Evolutionary conservation across 1,139 yeast genomes (phyloP), one percentile per base, ranked within the genome.

Genomic region (Kurtzmaniella quercitrusa): DNA sequence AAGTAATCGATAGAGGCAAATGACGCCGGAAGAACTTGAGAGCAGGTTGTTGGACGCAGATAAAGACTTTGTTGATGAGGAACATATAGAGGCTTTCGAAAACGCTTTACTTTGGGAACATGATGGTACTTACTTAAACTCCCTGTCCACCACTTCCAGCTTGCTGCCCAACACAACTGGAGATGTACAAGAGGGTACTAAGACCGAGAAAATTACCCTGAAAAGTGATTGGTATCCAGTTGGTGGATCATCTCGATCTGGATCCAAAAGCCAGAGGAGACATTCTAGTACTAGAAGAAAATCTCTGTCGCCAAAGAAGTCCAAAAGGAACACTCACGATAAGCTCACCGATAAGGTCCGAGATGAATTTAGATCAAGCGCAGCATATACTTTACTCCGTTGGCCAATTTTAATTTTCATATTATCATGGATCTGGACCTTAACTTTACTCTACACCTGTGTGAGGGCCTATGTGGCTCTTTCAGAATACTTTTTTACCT

Each of bases 141-240:
- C 42, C n/a, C 36, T 30, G 38, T 44, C 38, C 30, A 38, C 43
- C 35, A 42, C 45, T 39, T 47, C 46, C 3, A 39, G 48, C n/a
- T n/a, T 37, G 12, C 40, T 28, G 45, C 23, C 14, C 20, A 14
- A 34, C 15, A n/a, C 15, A 19, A 34, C 37, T 20, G 18, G 16
- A 16, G 18, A 30, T 11, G 16, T 30, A 5, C 16, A 30, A 8
- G 18, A 14, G 8, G 18, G 18, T 12, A 36, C 42, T 20, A 52
- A 48, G 42, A 66, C 63, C 1, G 64, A 56, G 42, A 50, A 70
- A 51, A 82, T 84, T 40, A 59, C 77, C 0, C 81, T 88, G 2
- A 74, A 76, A 50, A 78, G 76, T 49, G 89, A 84, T 56, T 83
- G 89, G 91, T 76, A 76, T 16, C 89, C 89, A 0, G 65, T 81